Conservation (phyloP, 371 early-diverging fungal genomes). For the Mucor piriformis region DNA sequence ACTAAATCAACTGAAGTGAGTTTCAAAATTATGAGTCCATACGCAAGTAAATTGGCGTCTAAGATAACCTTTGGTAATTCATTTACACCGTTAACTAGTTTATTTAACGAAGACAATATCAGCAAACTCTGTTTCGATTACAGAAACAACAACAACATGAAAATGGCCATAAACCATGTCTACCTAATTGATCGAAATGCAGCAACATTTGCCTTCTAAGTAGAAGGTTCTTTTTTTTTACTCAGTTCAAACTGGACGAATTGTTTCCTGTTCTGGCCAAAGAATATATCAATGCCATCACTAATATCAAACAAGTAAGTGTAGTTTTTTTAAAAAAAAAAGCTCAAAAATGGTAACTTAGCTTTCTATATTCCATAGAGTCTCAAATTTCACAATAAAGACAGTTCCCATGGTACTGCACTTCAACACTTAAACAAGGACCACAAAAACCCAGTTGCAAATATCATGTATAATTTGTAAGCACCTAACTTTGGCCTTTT, state of each 20-base stretch:
- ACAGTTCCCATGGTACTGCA: slow-evolving; percentile 6
- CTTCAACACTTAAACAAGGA: neutral
- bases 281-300: slow-evolving; percentile 8
- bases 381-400: slow-evolving; percentile 9
- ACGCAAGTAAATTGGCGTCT: neutral
- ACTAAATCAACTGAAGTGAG: slow-evolving; percentile 8
- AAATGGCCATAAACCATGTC: slow-evolving; percentile 14
- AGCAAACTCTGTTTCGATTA: slow-evolving; percentile 7
- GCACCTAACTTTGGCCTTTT: neutral
- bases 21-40: slow-evolving; percentile 6
- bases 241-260: slow-evolving; percentile 10
- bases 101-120: slow-evolving; percentile 10
- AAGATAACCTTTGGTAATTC: slow-evolving; percentile 10
- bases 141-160: slow-evolving; percentile 3
- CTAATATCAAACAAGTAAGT: slow-evolving; percentile 6
- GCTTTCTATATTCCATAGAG: slow-evolving; percentile 10
- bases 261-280: slow-evolving; percentile 7
- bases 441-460: slow-evolving; percentile 5
- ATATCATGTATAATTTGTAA: slow-evolving; percentile 14
- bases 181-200: slow-evolving; percentile 7
- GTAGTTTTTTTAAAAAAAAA: slow-evolving; percentile 10
- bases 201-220: slow-evolving; percentile 2
- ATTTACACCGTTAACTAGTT: slow-evolving; percentile 9
- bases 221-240: slow-evolving; percentile 4
- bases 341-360: slow-evolving; percentile 2